These are phyloP conservation scores for Senna tora DNA, from an alignment of 306 rosid species.

Conservation along the genomic window DNA sequence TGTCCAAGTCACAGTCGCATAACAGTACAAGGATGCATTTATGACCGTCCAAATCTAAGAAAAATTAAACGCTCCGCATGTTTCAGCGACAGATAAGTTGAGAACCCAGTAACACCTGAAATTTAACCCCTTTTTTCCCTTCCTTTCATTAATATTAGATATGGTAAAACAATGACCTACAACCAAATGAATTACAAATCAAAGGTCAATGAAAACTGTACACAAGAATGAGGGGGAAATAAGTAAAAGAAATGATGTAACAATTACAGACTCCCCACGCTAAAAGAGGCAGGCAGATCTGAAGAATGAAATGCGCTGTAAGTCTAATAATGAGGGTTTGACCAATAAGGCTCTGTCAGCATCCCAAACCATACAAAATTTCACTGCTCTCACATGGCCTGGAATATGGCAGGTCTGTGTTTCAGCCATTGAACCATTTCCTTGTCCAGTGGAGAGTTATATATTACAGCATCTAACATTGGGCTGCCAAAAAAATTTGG, in stretches of 20 bases:
- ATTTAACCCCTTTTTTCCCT: slow-evolving; percentile 2
- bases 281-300: slow-evolving; percentile 63
- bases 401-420: slow-evolving; percentile 80
- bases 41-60: neutral
- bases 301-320: slow-evolving; percentile 47
- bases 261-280: slow-evolving; percentile 61
- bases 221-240: slow-evolving; percentile 61
- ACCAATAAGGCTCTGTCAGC: slow-evolving; percentile 39
- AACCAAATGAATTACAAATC: slow-evolving; percentile 61
- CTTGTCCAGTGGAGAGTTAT: slow-evolving; percentile 63
- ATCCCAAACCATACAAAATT: slow-evolving; percentile 50
- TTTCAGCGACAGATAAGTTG: slow-evolving; percentile 16
- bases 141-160: slow-evolving; percentile 46
- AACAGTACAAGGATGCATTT: too few species aligned
- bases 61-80: neutral
- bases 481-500: slow-evolving; percentile 85
- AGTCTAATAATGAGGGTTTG: slow-evolving; percentile 36
- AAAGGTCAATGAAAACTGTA: slow-evolving; percentile 60
- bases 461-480: slow-evolving; percentile 75
- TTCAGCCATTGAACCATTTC: slow-evolving; percentile 95
- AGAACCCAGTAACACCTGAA: neutral
- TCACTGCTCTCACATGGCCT: slow-evolving; percentile 80
- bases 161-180: slow-evolving; percentile 58
- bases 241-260: slow-evolving; percentile 49
- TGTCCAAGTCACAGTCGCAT: neutral